phyloP scores from a whole-genome alignment of 331 rosid genomes.

The Ulmus americana region DNA sequence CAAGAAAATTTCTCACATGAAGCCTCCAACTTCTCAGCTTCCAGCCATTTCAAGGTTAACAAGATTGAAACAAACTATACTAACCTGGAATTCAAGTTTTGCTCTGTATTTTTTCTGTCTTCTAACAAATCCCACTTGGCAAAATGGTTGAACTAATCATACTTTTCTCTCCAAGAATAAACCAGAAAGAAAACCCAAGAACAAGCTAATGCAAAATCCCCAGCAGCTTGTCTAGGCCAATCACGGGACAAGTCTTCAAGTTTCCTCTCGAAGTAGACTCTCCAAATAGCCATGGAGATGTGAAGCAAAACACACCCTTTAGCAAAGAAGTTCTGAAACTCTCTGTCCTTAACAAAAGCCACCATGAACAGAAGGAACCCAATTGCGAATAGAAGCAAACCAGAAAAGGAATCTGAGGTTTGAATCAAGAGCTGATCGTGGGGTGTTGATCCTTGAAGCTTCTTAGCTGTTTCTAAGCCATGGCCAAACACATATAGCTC shows the following conservation, averaged over 20 bases:
- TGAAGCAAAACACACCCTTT: conserved; percentile 82
- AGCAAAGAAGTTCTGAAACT: conserved; percentile 85
- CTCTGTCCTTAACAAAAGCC: conserved; percentile 66
- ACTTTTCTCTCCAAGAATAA: conserved; percentile 81
- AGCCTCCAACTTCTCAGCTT: background rate
- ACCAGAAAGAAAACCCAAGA: conserved; percentile 75
- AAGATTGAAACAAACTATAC: background rate
- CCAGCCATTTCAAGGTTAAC: conserved; percentile 1
- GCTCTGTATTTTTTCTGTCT: background rate
- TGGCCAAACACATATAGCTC: conserved; percentile 59
- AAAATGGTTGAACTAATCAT: conserved; percentile 39
- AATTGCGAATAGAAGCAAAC: conserved; percentile 58
- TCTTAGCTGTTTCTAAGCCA: conserved; percentile 61
- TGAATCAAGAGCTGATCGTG: conserved; percentile 63
- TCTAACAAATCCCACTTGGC: background rate
- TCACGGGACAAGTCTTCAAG: conserved; percentile 58
- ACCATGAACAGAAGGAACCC: conserved; percentile 79
- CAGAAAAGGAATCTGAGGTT: conserved; percentile 85
- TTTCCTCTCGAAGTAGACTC: conserved; percentile 57
- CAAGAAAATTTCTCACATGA: background rate
- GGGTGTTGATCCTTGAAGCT: conserved; percentile 84
- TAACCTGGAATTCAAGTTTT: background rate
- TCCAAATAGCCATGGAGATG: conserved; percentile 77
- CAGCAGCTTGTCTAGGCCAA: conserved; percentile 67
- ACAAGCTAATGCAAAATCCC: conserved; percentile 65